Percentiles rank a stretch among this genome's conserved stretches.
phyloP scores from a whole-genome alignment of 176 grass and related monocot species.

The Leersia perrieri region DNA sequence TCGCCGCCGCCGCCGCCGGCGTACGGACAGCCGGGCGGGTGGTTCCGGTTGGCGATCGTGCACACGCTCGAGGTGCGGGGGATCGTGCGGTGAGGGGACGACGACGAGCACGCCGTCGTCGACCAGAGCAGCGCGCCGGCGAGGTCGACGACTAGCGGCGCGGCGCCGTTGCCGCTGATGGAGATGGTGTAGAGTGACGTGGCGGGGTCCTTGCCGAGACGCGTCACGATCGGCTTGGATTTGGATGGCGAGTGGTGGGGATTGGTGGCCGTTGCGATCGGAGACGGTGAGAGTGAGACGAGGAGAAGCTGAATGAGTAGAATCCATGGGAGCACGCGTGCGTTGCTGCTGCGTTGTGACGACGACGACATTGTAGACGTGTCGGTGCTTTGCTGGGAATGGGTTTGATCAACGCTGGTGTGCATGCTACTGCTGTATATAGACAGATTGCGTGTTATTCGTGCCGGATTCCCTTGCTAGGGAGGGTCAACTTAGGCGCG shows the following conservation, averaged over 20 bases:
- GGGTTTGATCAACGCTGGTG: too few species aligned
- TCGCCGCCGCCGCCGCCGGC: neutral
- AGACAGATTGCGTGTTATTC: too few species aligned
- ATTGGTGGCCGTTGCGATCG: neutral
- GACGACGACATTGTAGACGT: too few species aligned
- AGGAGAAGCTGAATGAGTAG: neutral
- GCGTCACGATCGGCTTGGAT: slow-evolving; percentile 10
- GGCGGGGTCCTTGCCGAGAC: slow-evolving; percentile 5
- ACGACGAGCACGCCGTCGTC: slow-evolving; percentile 7
- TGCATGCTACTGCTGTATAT: too few species aligned
- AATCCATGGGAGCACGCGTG: neutral
- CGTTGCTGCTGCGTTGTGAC: neutral
- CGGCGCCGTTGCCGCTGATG: slow-evolving; percentile 6
- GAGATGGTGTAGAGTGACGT: slow-evolving; percentile 32
- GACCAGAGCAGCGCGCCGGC: slow-evolving; percentile 29
- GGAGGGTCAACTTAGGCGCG: too few species aligned
- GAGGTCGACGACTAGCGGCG: slow-evolving; percentile 33
- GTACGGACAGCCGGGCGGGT: neutral
- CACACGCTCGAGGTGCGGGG: neutral
- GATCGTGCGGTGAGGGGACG: neutral
- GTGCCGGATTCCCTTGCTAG: too few species aligned
- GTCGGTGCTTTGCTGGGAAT: too few species aligned
- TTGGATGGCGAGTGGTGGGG: too few species aligned
- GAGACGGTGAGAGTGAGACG: neutral
- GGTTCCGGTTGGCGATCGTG: neutral